Conservation (phyloP, 257 asterid species). For the Cruciata laevipes region DNA sequence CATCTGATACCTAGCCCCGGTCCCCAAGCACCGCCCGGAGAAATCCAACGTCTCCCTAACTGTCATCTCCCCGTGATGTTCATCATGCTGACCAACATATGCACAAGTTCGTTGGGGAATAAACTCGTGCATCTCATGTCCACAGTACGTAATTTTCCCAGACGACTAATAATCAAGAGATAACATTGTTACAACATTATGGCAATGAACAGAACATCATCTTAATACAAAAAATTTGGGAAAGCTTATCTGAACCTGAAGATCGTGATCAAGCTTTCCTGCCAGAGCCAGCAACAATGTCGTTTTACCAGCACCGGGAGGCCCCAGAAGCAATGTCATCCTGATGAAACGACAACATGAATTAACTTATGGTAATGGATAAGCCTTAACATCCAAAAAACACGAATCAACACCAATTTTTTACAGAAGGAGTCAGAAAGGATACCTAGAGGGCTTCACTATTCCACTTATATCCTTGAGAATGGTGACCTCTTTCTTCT, state of each 20-base stretch:
- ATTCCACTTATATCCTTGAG: conserved; percentile 66
- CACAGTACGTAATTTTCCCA: conserved; percentile 71
- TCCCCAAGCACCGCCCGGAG: conserved; percentile 86
- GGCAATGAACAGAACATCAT: background rate
- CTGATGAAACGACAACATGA: conserved; percentile 22
- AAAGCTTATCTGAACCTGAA: background rate
- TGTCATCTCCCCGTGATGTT: conserved; percentile 94
- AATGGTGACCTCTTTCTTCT: conserved; percentile 35
- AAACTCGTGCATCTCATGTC: conserved; percentile 71
- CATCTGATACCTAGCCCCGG: conserved; percentile 79
- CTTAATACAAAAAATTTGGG: background rate
- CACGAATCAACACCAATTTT: too few species aligned
- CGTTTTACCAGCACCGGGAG: conserved; percentile 92
- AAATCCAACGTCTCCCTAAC: conserved; percentile 80
- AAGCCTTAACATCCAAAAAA: too few species aligned
- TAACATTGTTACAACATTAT: background rate
- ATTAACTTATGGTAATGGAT: too few species aligned
- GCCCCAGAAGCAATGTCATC: conserved; percentile 96
- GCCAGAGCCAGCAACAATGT: conserved; percentile 74
- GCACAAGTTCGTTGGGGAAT: conserved; percentile 87
- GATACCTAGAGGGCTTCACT: conserved; percentile 70
- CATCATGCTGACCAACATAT: conserved; percentile 78
- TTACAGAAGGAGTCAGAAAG: background rate
- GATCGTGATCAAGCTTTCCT: conserved; percentile 27
- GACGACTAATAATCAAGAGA: conserved; percentile 2